Evolutionary conservation across 1,284 basidiomycete species (phyloP), one percentile per base, ranked within the genome.

Genomic region (Ganoderma multipileum): DNA sequence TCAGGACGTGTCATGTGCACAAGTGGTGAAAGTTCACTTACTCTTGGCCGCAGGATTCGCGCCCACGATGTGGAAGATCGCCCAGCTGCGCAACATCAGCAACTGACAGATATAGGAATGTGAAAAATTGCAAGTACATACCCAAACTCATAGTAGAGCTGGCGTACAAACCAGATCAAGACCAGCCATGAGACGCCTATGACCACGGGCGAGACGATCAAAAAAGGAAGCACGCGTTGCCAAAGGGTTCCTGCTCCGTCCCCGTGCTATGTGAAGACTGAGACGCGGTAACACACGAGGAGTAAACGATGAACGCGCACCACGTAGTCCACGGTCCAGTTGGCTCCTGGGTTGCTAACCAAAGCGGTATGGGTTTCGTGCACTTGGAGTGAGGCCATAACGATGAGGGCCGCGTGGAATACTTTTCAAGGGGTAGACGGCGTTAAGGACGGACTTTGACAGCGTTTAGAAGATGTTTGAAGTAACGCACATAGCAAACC

Each of bases 61-160:
- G 44, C 94, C 93, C 30, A 95, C 92, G 44, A 93, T 88, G 75
- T 94, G 93, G 82, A 95, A 94, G 76, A 95, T 91, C 50, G 92
- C 92, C 93, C 93, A 94, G 62, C 93, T 90, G 69, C 11, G 50
- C 9, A 28, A 16, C 7, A 16, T 60, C 47, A 50, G 47, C 28
- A 4, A 18, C 12, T 16, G 16, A 39, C 58, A 12, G 23, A 16
- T 5, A n/a, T 14, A 18, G 38, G n/a, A 41, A 11, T 23, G 18
- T 20, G 20, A 57, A 7, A 38, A 20, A 41, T 23, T 26, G n/a
- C n/a, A 14, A 2, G 39, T 7, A 74, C 83, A 30, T 72, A 84
- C 82, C 84, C 84, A 65, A 86, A 86, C 73, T 86, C 85, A 57
- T 76, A 77, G 70, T 83, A 86, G 20, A 86, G 77, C 61, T 80